Evolutionary conservation across 331 rosid species (phyloP), one percentile per base, ranked within the genome.

Genomic region (Malus hybrid): DNA sequence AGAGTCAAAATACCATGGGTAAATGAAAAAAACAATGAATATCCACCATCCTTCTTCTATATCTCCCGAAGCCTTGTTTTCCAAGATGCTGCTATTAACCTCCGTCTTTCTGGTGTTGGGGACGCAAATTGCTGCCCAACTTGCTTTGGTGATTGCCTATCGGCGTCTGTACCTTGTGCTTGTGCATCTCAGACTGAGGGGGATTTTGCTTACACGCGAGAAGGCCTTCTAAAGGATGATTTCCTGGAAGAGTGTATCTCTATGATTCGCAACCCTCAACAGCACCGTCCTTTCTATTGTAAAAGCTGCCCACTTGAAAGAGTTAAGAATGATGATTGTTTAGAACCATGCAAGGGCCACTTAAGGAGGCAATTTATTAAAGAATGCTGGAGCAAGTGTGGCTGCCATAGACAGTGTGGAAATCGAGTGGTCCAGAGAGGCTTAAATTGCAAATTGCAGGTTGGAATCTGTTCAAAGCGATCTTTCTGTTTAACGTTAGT

Each of bases 321-420:
- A 74, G 61, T 72, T 3, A 89, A 84, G 87, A 85, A 76, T 72
- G 90, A 86, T 72, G 89, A 77, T 70, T 86, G 83, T 72, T 57
- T 81, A 74, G 97, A 89, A 78, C 87, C 88, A 20, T 93, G 98
- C 83, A 91, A 86, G 77, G 98, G 98, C 77, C 98, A 93, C 83
- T 46, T 86, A 24, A 84, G 80, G 84, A 89, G 90, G 80, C 86
- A 82, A 46, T 87, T 91, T 77, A 89, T 93, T 32, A 91, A 91
- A 77, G 98, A 93, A 80, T 93, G 98, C 71, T 93, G 98, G 97
- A 84, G 84, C 74, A 93, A 88, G 78, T 93, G 98, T 74, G 91
- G 97, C 86, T 93, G 98, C 75, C 81, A 73, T 55, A 88, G 77
- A 77, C 89, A 79, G 66, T 93, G 98, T 78, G 96, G 96, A 53